Evolutionary conservation across 2,329 filamentous ascomycete genomes (phyloP).

Genomic region (Xylaria sp.): DNA sequence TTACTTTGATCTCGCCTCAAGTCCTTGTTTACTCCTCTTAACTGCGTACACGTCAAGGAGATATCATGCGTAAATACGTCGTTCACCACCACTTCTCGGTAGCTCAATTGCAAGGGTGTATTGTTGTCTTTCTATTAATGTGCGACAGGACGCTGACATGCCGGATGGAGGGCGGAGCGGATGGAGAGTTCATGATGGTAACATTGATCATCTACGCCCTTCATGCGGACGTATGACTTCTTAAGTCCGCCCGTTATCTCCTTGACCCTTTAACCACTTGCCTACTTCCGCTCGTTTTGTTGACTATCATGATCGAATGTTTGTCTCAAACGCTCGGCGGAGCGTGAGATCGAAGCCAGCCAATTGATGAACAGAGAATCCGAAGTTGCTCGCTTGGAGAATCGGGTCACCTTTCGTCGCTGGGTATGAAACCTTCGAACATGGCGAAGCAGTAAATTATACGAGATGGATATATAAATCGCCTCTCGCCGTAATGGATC

Average conservation of each 20-base stretch:
- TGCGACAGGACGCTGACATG: too few species aligned
- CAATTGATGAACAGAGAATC: neutral
- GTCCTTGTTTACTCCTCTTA: neutral
- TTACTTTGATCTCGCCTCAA: neutral
- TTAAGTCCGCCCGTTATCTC: slow-evolving; percentile 26
- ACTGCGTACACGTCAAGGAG: neutral
- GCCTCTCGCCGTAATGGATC: neutral
- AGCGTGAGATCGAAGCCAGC: neutral
- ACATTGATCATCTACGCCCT: neutral
- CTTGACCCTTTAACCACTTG: neutral
- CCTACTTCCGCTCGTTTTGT: neutral
- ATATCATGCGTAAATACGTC: slow-evolving; percentile 7
- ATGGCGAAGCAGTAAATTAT: neutral
- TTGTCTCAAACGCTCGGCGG: neutral
- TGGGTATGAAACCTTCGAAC: neutral
- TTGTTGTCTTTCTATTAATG: neutral
- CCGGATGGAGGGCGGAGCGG: too few species aligned
- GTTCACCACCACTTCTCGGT: neutral
- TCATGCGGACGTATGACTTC: neutral
- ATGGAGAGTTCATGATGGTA: neutral
- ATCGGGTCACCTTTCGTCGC: neutral
- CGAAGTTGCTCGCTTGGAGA: neutral
- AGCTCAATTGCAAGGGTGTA: neutral
- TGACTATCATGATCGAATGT: neutral
- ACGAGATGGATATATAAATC: neutral